Evolutionary conservation across 495 filamentous ascomycete species (phyloP).

Genomic region (Hypomontagnella monticulosa): DNA sequence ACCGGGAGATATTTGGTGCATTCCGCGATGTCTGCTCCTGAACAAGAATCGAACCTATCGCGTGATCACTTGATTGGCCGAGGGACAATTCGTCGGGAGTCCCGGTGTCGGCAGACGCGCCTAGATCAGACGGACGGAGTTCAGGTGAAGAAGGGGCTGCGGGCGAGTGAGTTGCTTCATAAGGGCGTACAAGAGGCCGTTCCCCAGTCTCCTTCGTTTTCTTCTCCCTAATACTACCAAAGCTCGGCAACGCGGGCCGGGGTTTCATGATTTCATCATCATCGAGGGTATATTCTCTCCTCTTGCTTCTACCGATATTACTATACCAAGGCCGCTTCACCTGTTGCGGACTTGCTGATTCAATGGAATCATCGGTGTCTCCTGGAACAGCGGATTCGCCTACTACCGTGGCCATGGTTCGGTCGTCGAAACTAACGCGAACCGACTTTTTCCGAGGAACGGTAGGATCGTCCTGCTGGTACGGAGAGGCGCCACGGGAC

Average conservation of each 20-base stretch:
- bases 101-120: conserved; percentile 29
- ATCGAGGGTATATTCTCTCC: conserved; percentile 55
- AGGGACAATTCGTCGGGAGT: conserved; percentile 44
- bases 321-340: conserved; percentile 64
- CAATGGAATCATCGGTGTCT: conserved; percentile 59
- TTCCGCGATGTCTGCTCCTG: conserved; percentile 59
- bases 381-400: conserved; percentile 66
- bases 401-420: conserved; percentile 60
- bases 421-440: conserved; percentile 89
- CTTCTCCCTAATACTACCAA: conserved; percentile 77
- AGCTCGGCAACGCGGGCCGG: conserved; percentile 79
- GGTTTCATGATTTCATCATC: conserved; percentile 80
- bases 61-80: conserved; percentile 70
- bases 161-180: conserved; percentile 45
- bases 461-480: conserved; percentile 62
- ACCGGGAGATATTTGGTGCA: conserved; percentile 56
- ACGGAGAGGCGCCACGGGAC: conserved; percentile 34
- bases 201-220: conserved; percentile 54
- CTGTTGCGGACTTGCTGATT: conserved; percentile 61
- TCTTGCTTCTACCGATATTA: conserved; percentile 61
- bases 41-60: conserved; percentile 67
- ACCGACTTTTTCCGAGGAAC: conserved; percentile 71
- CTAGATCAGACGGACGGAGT: conserved; percentile 33
- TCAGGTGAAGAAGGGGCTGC: conserved; percentile 34
- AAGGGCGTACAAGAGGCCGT: conserved; percentile 62